phyloP scores from a whole-genome alignment of 495 filamentous ascomycete species.

The Cercophora samala region DNA sequence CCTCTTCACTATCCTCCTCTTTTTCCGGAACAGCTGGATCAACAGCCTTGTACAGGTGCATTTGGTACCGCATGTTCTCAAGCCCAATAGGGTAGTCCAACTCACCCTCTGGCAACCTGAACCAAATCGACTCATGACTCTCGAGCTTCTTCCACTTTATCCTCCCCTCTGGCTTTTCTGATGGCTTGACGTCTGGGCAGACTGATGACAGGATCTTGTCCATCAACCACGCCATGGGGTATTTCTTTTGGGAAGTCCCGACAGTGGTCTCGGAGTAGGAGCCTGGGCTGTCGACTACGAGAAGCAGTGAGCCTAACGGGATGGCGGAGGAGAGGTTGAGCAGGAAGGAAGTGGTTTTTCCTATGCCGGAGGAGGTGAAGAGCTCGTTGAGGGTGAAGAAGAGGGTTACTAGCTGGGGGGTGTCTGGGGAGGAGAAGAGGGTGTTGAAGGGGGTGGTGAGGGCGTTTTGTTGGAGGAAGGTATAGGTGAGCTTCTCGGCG shows the following conservation, averaged over 20 bases:
- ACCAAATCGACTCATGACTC: constrained; percentile 78
- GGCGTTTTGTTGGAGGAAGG: constrained; percentile 61
- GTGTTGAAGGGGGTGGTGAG: constrained; percentile 47
- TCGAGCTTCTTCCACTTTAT: constrained; percentile 67
- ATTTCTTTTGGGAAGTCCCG: constrained; percentile 60
- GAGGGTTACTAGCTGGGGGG: constrained; percentile 62
- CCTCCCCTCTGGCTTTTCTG: constrained; percentile 28
- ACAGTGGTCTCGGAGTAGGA: constrained; percentile 80
- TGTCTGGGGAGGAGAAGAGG: constrained; percentile 40
- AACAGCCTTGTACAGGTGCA: constrained; percentile 65
- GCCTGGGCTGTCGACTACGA: constrained; percentile 90
- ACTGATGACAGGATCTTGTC: constrained; percentile 63
- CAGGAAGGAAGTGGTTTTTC: constrained; percentile 71
- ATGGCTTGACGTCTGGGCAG: constrained; percentile 31
- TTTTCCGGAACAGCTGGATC: constrained; percentile 11
- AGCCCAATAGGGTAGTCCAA: constrained; percentile 78
- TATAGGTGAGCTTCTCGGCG: constrained; percentile 36
- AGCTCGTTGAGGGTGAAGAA: constrained; percentile 98
- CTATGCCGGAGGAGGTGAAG: constrained; percentile 67
- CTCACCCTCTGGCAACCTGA: constrained; percentile 58
- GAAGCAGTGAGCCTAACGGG: constrained; percentile 59
- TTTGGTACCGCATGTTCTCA: constrained; percentile 93
- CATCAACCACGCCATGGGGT: constrained; percentile 91
- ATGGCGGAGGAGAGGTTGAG: constrained; percentile 57
- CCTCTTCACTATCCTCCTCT: not conserved